A percentile compares a stretch with the other conserved stretches of the same genome.
phyloP scores from a whole-genome alignment of 805 yeast species.

The Monosporozyma yasuniensis region DNA sequence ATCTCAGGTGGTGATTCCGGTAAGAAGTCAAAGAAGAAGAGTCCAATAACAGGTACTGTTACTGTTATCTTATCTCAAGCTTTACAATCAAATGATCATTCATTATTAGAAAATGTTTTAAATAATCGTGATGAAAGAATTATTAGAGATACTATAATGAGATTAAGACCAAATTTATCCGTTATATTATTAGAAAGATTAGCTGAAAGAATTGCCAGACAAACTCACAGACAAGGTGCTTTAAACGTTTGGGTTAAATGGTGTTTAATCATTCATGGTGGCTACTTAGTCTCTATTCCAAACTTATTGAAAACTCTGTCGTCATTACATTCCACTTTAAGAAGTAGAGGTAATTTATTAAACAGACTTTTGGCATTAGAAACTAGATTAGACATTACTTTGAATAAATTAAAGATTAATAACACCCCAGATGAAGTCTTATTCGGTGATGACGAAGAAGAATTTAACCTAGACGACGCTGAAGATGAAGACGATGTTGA shows the following conservation, averaged over 20 bases:
- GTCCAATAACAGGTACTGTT: slow-evolving; percentile 65
- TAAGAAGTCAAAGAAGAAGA: slow-evolving; percentile 31
- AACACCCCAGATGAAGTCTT: slow-evolving; percentile 22
- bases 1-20: slow-evolving; percentile 4
- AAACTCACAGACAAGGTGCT: slow-evolving; percentile 44
- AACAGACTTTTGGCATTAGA: slow-evolving; percentile 71
- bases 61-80: slow-evolving; percentile 85
- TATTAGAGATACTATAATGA: slow-evolving; percentile 45
- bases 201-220: slow-evolving; percentile 52
- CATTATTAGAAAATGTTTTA: slow-evolving; percentile 78
- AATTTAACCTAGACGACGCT: slow-evolving; percentile 28
- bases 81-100: slow-evolving; percentile 73
- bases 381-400: slow-evolving; percentile 67
- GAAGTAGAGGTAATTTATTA: slow-evolving; percentile 55
- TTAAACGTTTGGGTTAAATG: slow-evolving; percentile 76
- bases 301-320: slow-evolving; percentile 50
- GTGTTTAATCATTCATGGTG: slow-evolving; percentile 77
- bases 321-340: slow-evolving; percentile 54
- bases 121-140: slow-evolving; percentile 41
- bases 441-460: slow-evolving; percentile 29
- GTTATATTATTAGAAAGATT: slow-evolving; percentile 48
- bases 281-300: slow-evolving; percentile 39
- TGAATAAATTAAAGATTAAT: slow-evolving; percentile 51
- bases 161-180: slow-evolving; percentile 47
- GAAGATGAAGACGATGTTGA: slow-evolving; percentile 49